phyloP scores from a whole-genome alignment of 2,329 filamentous ascomycete genomes.

The Colletotrichum sp. region DNA sequence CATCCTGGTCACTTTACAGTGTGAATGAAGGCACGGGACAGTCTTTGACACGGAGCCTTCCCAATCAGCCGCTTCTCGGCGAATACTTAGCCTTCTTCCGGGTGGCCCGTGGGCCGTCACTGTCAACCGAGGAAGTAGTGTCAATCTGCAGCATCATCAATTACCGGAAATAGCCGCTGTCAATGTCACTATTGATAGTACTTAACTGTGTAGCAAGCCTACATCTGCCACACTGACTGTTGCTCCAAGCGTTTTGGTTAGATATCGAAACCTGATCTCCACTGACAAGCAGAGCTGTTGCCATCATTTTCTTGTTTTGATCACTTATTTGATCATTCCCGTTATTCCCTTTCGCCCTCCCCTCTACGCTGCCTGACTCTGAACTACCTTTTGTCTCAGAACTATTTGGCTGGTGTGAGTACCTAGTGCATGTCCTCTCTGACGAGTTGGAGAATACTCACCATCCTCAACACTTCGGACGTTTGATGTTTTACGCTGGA shows the following conservation, averaged over 20 bases:
- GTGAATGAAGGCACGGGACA: not conserved
- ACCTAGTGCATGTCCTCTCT: not conserved
- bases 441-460: conserved; percentile 34
- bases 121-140: not conserved
- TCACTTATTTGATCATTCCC: not conserved
- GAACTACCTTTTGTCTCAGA: conserved; percentile 49
- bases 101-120: not conserved
- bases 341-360: not conserved
- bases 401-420: conserved; percentile 32
- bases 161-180: not conserved
- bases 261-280: not conserved
- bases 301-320: not conserved
- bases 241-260: not conserved
- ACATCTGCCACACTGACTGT: not conserved
- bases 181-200: not conserved
- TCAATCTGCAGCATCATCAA: not conserved
- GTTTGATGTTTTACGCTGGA: conserved; percentile 80
- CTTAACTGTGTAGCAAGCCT: not conserved
- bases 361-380: conserved; percentile 19
- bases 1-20: not conserved
- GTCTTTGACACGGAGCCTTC: not conserved
- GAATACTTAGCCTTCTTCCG: not conserved
- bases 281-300: not conserved
- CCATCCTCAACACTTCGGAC: conserved; percentile 89
- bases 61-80: not conserved